phyloP scores from a whole-genome alignment of 179 eudicot species.

The Spinacia oleracea region DNA sequence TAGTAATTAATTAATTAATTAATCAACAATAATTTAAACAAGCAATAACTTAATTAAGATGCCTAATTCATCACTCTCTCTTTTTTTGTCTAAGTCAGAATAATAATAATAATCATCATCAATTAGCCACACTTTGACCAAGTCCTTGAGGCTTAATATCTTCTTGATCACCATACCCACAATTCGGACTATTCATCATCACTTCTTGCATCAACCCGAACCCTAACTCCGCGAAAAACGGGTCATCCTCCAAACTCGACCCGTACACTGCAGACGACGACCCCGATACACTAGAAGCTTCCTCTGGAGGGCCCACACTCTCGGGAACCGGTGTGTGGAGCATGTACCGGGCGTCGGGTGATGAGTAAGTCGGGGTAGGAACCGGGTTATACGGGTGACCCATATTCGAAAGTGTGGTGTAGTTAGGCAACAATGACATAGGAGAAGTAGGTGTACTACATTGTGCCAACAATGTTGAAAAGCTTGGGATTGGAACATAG shows the following conservation, averaged over 20 bases:
- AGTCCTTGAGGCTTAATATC: constrained; percentile 35
- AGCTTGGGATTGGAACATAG: constrained; percentile 27
- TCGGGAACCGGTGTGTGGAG: constrained; percentile 8
- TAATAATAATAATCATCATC: constrained; percentile 14
- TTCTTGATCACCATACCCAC: constrained; percentile 27
- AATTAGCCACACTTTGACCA: constrained; percentile 34
- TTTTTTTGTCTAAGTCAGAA: too few species aligned
- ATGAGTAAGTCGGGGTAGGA: not conserved
- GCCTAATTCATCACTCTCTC: not conserved
- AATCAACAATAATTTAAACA: constrained; percentile 12
- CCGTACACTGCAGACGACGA: constrained; percentile 19
- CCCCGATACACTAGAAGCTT: constrained; percentile 26
- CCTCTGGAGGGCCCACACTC: constrained; percentile 16
- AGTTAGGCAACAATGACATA: constrained; percentile 22
- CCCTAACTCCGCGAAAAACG: constrained; percentile 29
- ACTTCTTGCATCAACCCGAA: constrained; percentile 30
- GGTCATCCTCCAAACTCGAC: constrained; percentile 31
- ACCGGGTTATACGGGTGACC: constrained; percentile 5
- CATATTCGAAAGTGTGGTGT: not conserved
- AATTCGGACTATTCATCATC: constrained; percentile 18
- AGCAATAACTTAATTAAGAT: constrained; percentile 9
- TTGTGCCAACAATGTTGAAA: constrained; percentile 24
- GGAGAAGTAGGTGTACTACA: constrained; percentile 27
- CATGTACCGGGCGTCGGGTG: not conserved
- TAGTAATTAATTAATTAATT: constrained; percentile 18